Conservation (phyloP, 2,329 filamentous ascomycete species). For the Coniochaeta sp. region DNA sequence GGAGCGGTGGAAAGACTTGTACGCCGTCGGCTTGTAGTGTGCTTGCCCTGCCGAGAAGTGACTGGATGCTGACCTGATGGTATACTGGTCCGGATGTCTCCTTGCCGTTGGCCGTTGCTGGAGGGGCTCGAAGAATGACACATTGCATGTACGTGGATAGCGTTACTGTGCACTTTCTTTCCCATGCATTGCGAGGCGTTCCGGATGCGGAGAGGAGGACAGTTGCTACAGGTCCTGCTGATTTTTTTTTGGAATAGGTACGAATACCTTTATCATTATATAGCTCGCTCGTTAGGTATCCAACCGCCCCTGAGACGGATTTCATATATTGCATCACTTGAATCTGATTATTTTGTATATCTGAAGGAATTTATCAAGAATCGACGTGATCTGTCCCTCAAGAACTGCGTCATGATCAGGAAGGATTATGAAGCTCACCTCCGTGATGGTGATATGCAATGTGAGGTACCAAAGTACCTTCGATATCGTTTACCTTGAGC, state of each 20-base stretch:
- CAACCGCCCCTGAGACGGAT: too few relatives aligned
- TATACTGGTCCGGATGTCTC: background rate
- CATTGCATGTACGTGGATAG: background rate
- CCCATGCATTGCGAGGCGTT: background rate
- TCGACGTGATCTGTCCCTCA: too few relatives aligned
- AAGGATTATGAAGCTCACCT: too few relatives aligned
- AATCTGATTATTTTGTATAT: too few relatives aligned
- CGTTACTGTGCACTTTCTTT: background rate
- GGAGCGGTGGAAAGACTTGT: conserved; percentile 46
- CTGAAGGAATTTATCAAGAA: too few relatives aligned
- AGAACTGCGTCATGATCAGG: too few relatives aligned
- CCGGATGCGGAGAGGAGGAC: background rate
- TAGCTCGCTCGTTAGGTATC: background rate
- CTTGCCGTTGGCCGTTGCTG: background rate
- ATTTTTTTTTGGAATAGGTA: too few relatives aligned
- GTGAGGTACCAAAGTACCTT: too few relatives aligned
- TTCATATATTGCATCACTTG: too few relatives aligned
- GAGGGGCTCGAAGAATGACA: background rate
- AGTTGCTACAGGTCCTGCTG: background rate
- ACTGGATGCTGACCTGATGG: background rate
- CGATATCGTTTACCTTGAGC: too few relatives aligned
- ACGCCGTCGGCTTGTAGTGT: conserved; percentile 21
- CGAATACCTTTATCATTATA: too few relatives aligned
- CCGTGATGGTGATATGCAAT: too few relatives aligned
- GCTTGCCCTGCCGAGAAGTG: background rate